Conservation (phyloP, 345 rosid genomes). For the Psidium friedrichsthalianum region DNA sequence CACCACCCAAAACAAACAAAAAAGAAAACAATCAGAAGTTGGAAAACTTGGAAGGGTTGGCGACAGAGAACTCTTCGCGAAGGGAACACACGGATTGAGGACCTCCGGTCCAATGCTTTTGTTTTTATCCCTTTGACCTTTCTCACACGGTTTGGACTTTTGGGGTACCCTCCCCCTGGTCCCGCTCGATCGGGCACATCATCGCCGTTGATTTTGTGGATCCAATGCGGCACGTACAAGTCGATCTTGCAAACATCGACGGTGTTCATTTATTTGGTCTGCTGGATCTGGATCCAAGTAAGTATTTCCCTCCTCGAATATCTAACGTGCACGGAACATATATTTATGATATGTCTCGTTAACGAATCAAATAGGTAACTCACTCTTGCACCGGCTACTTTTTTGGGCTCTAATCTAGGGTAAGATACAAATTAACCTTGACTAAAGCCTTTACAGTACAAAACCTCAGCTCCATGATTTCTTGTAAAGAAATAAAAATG, state of each 20-base stretch:
- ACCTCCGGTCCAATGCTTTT: background rate
- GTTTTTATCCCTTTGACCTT: background rate
- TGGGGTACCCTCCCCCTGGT: background rate
- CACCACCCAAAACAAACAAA: too few species aligned
- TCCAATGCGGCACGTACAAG: background rate
- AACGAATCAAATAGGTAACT: too few species aligned
- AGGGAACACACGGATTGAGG: background rate
- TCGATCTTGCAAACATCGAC: background rate
- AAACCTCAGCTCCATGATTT: fast-evolving
- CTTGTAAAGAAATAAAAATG: too few species aligned
- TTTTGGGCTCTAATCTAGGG: too few species aligned
- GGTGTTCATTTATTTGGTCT: background rate
- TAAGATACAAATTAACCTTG: background rate
- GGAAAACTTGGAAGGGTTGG: background rate
- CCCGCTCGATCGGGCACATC: background rate
- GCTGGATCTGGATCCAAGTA: background rate
- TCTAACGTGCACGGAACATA: fast-evolving
- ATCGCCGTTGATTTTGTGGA: background rate
- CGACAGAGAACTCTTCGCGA: background rate
- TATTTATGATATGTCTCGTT: fast-evolving
- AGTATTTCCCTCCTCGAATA: fast-evolving
- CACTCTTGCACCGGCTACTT: too few species aligned
- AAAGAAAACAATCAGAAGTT: background rate
- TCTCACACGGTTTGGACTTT: background rate
- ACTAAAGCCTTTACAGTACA: background rate